These are phyloP conservation scores for Hortiboletus flavorubellus DNA, from an alignment of 768 basidiomycete genomes.

Conservation along the genomic window DNA sequence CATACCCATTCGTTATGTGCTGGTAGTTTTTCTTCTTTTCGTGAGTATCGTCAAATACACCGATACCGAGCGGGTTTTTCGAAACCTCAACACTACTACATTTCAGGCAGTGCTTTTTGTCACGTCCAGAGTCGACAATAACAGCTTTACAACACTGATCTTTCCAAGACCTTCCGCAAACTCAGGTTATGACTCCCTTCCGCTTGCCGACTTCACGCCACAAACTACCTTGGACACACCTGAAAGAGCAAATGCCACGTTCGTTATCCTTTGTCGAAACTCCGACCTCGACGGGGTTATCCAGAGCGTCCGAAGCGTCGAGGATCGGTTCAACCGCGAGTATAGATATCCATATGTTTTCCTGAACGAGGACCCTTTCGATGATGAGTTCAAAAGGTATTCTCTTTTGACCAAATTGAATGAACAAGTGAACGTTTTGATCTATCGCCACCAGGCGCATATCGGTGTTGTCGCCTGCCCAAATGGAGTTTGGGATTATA, in stretches of 20 bases:
- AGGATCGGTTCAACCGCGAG: conserved; percentile 57
- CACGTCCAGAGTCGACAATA: background rate
- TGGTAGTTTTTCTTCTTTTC: conserved; percentile 13
- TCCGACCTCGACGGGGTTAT: conserved; percentile 44
- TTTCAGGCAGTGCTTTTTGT: conserved; percentile 19
- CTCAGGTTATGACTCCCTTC: background rate
- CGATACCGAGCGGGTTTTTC: too few relatives aligned
- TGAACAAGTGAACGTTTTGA: conserved; percentile 6
- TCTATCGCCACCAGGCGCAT: conserved; percentile 28
- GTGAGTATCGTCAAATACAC: conserved; percentile 13
- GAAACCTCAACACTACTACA: background rate
- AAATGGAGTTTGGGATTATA: conserved; percentile 57
- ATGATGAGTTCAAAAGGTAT: conserved; percentile 48
- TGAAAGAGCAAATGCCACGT: conserved; percentile 51
- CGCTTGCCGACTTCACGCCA: background rate
- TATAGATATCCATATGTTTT: conserved; percentile 62
- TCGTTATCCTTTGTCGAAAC: conserved; percentile 56
- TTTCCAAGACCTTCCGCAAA: background rate
- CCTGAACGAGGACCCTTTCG: conserved; percentile 60
- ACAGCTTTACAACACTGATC: background rate
- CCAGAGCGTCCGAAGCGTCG: conserved; percentile 50
- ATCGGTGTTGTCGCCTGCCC: conserved; percentile 38
- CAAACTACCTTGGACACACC: background rate
- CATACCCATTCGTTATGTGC: conserved; percentile 21
- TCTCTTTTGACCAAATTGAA: background rate